phyloP scores from a whole-genome alignment of 2,329 filamentous ascomycete species.

The Colletotrichum sp. region DNA sequence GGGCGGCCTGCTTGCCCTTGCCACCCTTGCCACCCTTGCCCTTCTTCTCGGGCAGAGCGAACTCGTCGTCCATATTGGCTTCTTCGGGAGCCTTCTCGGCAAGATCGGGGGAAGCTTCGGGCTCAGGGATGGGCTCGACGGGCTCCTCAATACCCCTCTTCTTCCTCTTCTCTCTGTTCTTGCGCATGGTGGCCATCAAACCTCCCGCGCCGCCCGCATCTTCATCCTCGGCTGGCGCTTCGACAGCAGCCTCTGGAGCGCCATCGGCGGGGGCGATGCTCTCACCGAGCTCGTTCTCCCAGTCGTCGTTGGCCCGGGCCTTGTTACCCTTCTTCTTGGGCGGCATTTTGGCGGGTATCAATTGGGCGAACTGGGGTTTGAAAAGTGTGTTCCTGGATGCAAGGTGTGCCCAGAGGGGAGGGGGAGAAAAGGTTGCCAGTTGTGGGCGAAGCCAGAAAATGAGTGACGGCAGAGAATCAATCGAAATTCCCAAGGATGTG shows the following conservation, averaged over 20 bases:
- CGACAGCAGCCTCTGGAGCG: constrained; percentile 53
- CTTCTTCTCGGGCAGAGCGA: constrained; percentile 80
- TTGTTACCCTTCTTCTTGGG: constrained; percentile 92
- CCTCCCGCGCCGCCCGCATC: constrained; percentile 65
- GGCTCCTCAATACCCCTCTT: constrained; percentile 82
- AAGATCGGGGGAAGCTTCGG: constrained; percentile 53
- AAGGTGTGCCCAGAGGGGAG: neutral
- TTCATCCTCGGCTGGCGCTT: constrained; percentile 58
- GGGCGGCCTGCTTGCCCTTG: constrained; percentile 47
- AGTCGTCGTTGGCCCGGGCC: constrained; percentile 87
- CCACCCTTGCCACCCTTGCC: constrained; percentile 64
- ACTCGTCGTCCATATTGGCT: constrained; percentile 84
- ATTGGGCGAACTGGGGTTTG: constrained; percentile 2
- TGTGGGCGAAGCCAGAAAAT: constrained; percentile 8
- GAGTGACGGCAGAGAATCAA: neutral
- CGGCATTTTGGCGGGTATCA: constrained; percentile 66
- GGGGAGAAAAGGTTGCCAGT: neutral
- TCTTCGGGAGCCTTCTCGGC: constrained; percentile 78
- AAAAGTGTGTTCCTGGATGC: neutral
- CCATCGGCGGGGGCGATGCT: constrained; percentile 66
- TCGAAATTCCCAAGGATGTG: constrained; percentile 11
- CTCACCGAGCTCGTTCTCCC: constrained; percentile 93
- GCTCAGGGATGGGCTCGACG: constrained; percentile 58
- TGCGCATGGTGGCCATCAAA: constrained; percentile 80
- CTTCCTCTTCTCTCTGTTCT: constrained; percentile 85